Evolutionary conservation across 2,329 filamentous ascomycete genomes (phyloP).

Genomic region (Penicillium sp.): DNA sequence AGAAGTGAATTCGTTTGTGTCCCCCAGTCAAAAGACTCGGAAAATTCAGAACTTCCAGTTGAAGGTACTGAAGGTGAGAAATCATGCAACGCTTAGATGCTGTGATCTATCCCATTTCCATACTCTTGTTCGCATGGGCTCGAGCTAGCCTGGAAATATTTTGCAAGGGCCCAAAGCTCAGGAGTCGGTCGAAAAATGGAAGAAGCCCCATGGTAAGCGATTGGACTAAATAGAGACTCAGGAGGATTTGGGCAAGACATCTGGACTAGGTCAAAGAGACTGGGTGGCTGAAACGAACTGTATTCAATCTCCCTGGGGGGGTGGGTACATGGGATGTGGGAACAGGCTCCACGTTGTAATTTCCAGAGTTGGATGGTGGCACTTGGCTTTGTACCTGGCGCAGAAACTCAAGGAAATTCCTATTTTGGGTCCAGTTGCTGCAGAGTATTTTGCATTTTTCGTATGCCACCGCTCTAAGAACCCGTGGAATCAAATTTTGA

Average conservation of each 20-base stretch:
- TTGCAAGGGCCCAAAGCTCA: neutral
- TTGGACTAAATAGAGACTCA: neutral
- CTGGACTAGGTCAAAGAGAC: neutral
- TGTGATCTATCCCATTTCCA: neutral
- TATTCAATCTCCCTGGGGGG: neutral
- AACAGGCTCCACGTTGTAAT: neutral
- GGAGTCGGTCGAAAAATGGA: neutral
- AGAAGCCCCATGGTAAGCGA: neutral
- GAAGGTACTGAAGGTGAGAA: neutral
- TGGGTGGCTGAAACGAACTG: neutral
- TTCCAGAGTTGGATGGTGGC: neutral
- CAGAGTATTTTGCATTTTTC: neutral
- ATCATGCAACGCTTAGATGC: neutral
- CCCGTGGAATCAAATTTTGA: neutral
- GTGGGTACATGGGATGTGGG: neutral
- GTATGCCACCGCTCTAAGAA: neutral
- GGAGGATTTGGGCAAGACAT: neutral
- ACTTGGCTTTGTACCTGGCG: neutral
- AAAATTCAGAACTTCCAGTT: neutral
- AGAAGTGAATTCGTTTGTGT: neutral
- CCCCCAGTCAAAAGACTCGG: neutral
- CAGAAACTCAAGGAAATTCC: neutral
- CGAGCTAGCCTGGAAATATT: neutral
- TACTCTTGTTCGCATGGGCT: neutral
- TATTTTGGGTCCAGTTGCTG: neutral